Percentiles rank a stretch among this genome's conserved stretches.
Evolutionary conservation across 2,329 filamentous ascomycete genomes (phyloP).

Genomic region (Purpureocillium takamizusanense): DNA sequence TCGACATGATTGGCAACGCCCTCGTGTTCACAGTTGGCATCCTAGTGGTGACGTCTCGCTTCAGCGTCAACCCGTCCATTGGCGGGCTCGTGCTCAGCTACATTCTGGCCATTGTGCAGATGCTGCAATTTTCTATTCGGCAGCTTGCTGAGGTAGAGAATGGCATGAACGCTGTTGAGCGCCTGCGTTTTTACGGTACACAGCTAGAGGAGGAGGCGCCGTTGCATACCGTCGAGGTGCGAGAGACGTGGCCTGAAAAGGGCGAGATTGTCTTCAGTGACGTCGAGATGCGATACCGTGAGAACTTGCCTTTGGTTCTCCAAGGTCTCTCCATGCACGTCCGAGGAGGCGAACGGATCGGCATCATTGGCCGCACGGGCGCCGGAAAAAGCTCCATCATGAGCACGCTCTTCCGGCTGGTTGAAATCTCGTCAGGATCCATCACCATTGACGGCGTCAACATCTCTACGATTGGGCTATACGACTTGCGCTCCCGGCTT

Average conservation of each 20-base stretch:
- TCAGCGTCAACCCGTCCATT: slow-evolving; percentile 75
- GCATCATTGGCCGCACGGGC: slow-evolving; percentile 73
- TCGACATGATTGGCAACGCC: slow-evolving; percentile 75
- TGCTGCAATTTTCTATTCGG: slow-evolving; percentile 91
- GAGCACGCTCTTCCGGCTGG: slow-evolving; percentile 70
- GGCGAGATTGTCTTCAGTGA: slow-evolving; percentile 72
- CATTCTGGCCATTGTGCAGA: slow-evolving; percentile 85
- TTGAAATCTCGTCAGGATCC: slow-evolving; percentile 52
- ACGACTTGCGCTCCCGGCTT: slow-evolving; percentile 66
- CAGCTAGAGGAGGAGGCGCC: slow-evolving; percentile 85
- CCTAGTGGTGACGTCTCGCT: slow-evolving; percentile 83
- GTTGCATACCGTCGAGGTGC: slow-evolving; percentile 64
- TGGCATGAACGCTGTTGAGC: slow-evolving; percentile 94
- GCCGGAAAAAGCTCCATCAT: slow-evolving; percentile 80
- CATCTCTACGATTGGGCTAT: slow-evolving; percentile 65
- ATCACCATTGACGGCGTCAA: slow-evolving; percentile 59
- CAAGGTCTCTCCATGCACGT: slow-evolving; percentile 65
- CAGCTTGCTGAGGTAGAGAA: slow-evolving; percentile 95
- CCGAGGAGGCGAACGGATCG: slow-evolving; percentile 66
- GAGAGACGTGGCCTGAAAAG: slow-evolving; percentile 71
- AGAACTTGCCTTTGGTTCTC: slow-evolving; percentile 63
- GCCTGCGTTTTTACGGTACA: slow-evolving; percentile 81
- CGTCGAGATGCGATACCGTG: slow-evolving; percentile 72
- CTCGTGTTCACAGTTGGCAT: slow-evolving; percentile 86
- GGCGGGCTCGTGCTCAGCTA: slow-evolving; percentile 85